Evolutionary conservation across 2,329 filamentous ascomycete species (phyloP).

Genomic region (Colletotrichum sp.): DNA sequence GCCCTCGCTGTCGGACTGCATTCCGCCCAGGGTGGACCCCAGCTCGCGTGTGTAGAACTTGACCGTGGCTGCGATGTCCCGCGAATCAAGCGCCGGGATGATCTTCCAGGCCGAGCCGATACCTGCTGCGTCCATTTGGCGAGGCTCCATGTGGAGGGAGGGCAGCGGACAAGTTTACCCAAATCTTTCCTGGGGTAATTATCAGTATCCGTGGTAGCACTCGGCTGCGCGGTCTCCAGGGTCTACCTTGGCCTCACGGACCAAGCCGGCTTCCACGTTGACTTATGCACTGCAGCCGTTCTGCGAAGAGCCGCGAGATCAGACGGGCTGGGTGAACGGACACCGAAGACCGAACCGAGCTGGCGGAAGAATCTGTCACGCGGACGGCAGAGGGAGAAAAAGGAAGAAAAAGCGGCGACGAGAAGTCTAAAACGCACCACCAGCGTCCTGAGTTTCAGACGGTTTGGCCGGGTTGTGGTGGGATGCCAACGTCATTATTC

Average conservation of each 20-base stretch:
- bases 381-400: not conserved
- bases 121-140: not conserved
- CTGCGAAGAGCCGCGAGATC: not conserved
- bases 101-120: constrained; percentile 16
- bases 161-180: not conserved
- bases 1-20: not conserved
- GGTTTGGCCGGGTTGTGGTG: not conserved
- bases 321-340: not conserved
- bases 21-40: not conserved
- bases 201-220: not conserved
- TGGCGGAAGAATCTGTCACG: not conserved
- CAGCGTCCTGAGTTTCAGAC: not conserved
- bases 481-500: not conserved
- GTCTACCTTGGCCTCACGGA: not conserved
- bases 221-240: not conserved
- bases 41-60: not conserved
- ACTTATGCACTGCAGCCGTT: not conserved
- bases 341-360: not conserved
- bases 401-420: not conserved
- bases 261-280: not conserved
- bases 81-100: not conserved
- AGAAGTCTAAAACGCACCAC: not conserved
- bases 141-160: not conserved
- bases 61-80: not conserved
- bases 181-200: not conserved